Percentiles rank a stretch among this genome's conserved stretches.
Evolutionary conservation across 202 grass and related monocot species (phyloP).

Genomic region (Setaria italica): DNA sequence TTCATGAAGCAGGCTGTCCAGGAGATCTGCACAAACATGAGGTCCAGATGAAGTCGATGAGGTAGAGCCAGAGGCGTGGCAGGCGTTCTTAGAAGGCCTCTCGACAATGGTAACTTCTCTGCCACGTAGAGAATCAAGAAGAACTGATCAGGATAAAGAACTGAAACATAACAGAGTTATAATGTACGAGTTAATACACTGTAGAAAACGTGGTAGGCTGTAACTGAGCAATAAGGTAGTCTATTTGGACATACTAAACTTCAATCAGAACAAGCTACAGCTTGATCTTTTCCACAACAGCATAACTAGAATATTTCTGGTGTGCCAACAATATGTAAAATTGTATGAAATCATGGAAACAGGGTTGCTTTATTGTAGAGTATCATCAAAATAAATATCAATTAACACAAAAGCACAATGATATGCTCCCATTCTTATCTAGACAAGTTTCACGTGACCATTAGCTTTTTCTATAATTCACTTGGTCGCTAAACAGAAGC

Average conservation of each 20-base stretch:
- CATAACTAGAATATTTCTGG: not conserved
- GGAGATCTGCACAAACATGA: slow-evolving; percentile 18
- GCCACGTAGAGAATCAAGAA: not conserved
- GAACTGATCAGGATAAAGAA: slow-evolving; percentile 1
- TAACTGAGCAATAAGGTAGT: not conserved
- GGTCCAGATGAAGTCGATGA: not conserved
- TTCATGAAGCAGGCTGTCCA: slow-evolving; percentile 8
- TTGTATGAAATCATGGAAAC: not conserved
- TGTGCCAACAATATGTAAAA: not conserved
- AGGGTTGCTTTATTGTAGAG: not conserved
- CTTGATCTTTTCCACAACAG: not conserved
- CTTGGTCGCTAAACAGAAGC: not conserved
- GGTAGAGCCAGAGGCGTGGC: not conserved
- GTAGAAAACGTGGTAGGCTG: not conserved
- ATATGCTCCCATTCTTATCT: not conserved
- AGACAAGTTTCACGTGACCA: not conserved
- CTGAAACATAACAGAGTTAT: not conserved
- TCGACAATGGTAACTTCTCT: not conserved
- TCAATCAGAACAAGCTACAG: not conserved
- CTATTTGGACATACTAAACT: not conserved
- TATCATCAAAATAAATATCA: not conserved
- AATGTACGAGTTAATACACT: not conserved
- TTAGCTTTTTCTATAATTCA: not conserved
- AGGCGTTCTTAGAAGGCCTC: not conserved
- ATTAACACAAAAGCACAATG: not conserved